These are phyloP conservation scores for Trypanosoma scelopori DNA, from an alignment of 208 protist genomes.

Conservation along the genomic window DNA sequence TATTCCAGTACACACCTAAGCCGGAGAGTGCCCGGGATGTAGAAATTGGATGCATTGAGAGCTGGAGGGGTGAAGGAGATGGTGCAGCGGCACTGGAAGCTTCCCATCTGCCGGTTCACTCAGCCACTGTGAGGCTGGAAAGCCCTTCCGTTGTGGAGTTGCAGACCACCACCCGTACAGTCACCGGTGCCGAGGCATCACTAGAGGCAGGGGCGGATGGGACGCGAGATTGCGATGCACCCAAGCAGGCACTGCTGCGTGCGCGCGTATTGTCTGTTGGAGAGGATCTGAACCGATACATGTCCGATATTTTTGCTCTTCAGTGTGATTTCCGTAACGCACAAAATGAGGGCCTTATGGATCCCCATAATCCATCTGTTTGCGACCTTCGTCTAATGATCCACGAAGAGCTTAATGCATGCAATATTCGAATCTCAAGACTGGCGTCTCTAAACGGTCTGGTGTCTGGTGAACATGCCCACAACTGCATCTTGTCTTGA, in stretches of 20 bases:
- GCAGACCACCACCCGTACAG: not conserved
- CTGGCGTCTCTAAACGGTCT: not conserved
- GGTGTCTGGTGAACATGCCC: not conserved
- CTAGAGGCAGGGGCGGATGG: not conserved
- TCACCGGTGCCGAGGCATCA: not conserved
- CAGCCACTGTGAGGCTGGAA: not conserved
- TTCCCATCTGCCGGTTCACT: too few relatives aligned
- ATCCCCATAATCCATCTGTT: slow-evolving; percentile 4
- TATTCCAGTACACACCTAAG: slow-evolving; percentile 17
- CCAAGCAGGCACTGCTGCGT: slow-evolving; percentile 4
- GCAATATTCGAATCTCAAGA: not conserved
- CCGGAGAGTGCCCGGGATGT: slow-evolving; percentile 2
- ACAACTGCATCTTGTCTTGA: too few relatives aligned
- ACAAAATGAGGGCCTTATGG: slow-evolving; percentile 9
- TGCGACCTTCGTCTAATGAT: slow-evolving; percentile 3
- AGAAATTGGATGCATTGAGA: not conserved
- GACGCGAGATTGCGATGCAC: not conserved
- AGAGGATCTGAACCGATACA: slow-evolving; percentile 6
- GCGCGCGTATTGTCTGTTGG: slow-evolving; percentile 1
- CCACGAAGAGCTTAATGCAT: slow-evolving; percentile 15
- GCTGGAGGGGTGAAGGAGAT: not conserved
- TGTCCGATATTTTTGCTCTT: slow-evolving; percentile 12
- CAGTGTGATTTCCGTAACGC: slow-evolving; percentile 17
- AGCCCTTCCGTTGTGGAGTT: slow-evolving; percentile 9
- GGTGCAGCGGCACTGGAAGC: too few relatives aligned